Evolutionary conservation across 2,329 filamentous ascomycete genomes (phyloP).

Genomic region (Rhynchosporium agropyri): DNA sequence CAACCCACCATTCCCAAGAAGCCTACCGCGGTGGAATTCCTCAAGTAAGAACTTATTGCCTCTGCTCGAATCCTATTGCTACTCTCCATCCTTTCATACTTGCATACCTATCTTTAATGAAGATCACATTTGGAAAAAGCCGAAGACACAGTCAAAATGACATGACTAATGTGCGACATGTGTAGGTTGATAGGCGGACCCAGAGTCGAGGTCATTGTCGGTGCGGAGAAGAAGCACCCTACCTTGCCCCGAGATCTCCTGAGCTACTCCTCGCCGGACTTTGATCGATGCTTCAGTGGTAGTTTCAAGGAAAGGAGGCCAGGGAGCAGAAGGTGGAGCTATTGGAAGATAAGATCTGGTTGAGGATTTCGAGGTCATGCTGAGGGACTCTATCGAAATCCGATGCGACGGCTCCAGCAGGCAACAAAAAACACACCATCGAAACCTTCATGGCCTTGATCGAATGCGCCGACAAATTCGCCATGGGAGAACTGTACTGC

Average conservation of each 20-base stretch:
- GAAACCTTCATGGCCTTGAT: conserved; percentile 3
- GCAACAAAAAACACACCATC: not conserved
- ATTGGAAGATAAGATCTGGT: conserved; percentile 25
- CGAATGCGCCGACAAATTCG: conserved; percentile 10
- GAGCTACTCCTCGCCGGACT: conserved; percentile 26
- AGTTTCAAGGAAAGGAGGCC: conserved; percentile 23
- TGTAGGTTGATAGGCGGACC: conserved; percentile 14
- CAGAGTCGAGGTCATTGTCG: conserved; percentile 25
- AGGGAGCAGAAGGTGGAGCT: conserved; percentile 24
- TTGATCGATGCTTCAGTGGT: conserved; percentile 27
- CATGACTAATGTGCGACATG: not conserved
- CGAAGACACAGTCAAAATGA: too few species aligned
- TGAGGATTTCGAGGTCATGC: conserved; percentile 24
- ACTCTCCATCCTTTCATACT: too few species aligned
- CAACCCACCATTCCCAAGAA: not conserved
- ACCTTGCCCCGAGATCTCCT: conserved; percentile 25
- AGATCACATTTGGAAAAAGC: not conserved
- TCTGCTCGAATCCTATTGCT: too few species aligned
- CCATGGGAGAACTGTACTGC: not conserved
- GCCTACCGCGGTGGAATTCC: conserved; percentile 1
- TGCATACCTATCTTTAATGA: not conserved
- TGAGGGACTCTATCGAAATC: not conserved
- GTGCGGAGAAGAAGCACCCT: conserved; percentile 25
- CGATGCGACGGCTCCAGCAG: not conserved
- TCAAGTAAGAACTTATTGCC: not conserved